Conservation (phyloP, 2,329 filamentous ascomycete genomes). For the Diaporthe sp. region DNA sequence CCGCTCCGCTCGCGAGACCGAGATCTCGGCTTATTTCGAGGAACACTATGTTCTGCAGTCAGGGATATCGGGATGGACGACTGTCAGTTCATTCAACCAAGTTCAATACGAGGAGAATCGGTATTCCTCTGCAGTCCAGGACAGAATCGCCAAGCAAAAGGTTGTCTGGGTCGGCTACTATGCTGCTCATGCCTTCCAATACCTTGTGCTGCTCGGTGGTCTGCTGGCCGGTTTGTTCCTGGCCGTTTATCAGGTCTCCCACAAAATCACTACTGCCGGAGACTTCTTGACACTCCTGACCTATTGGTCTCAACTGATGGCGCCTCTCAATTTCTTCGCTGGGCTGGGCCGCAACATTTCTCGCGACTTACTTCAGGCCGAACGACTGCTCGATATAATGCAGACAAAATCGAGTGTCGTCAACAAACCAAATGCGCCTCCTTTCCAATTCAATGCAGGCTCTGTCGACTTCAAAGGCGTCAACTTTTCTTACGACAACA, state of each 20-base stretch:
- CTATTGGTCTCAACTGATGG: constrained; percentile 81
- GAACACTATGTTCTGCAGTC: constrained; percentile 69
- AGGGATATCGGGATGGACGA: constrained; percentile 71
- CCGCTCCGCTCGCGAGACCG: constrained; percentile 62
- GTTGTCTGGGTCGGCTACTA: constrained; percentile 60
- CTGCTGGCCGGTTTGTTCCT: constrained; percentile 74
- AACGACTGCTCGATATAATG: constrained; percentile 71
- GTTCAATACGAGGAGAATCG: constrained; percentile 68
- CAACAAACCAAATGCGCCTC: constrained; percentile 64
- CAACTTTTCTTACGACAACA: constrained; percentile 71
- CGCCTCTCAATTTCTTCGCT: constrained; percentile 79
- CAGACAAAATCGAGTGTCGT: constrained; percentile 67
- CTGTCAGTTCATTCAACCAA: constrained; percentile 72
- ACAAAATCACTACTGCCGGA: constrained; percentile 67
- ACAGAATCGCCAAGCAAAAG: constrained; percentile 54
- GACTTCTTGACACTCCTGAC: constrained; percentile 79
- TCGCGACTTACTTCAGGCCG: constrained; percentile 69
- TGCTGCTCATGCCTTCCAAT: constrained; percentile 68
- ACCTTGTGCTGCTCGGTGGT: constrained; percentile 76
- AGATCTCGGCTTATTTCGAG: constrained; percentile 67
- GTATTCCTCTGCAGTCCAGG: constrained; percentile 64
- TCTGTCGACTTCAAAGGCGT: constrained; percentile 69
- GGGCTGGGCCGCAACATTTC: constrained; percentile 68
- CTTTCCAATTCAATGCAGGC: constrained; percentile 65
- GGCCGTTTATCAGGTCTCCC: constrained; percentile 75